Conservation (phyloP, 2,329 filamentous ascomycete genomes). For the Arachnomyces sp. region DNA sequence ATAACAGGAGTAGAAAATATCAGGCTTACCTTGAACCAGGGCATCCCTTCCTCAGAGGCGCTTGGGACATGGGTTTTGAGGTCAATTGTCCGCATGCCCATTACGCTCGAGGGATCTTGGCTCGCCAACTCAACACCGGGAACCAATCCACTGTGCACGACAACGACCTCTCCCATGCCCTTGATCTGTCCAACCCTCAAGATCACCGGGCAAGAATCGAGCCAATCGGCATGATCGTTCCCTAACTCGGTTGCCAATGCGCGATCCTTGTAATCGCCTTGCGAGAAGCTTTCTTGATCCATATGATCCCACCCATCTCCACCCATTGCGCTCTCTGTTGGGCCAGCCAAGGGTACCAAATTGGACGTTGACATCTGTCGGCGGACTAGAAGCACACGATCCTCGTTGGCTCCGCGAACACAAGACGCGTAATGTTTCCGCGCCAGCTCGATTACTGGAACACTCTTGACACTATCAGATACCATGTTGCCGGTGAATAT, state of each 20-base stretch:
- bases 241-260: constrained; percentile 52
- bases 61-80: constrained; percentile 54
- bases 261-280: constrained; percentile 34
- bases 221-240: constrained; percentile 59
- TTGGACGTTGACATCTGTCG: constrained; percentile 33
- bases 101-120: constrained; percentile 72
- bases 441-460: constrained; percentile 67
- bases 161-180: constrained; percentile 56
- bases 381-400: constrained; percentile 66
- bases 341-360: constrained; percentile 1
- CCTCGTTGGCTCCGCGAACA: constrained; percentile 90
- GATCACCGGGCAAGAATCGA: constrained; percentile 68
- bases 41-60: constrained; percentile 45
- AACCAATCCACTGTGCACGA: constrained; percentile 81
- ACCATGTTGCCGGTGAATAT: constrained; percentile 73
- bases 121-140: constrained; percentile 62
- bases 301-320: constrained; percentile 8
- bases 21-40: constrained; percentile 54
- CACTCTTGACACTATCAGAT: constrained; percentile 77
- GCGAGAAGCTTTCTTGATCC: constrained; percentile 23
- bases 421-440: constrained; percentile 67
- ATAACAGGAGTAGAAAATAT: constrained; percentile 7
- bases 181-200: constrained; percentile 60
- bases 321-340: not conserved
- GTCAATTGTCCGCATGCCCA: constrained; percentile 84